Evolutionary conservation across 2,329 filamentous ascomycete species (phyloP).

Genomic region (Scedosporium boydii): DNA sequence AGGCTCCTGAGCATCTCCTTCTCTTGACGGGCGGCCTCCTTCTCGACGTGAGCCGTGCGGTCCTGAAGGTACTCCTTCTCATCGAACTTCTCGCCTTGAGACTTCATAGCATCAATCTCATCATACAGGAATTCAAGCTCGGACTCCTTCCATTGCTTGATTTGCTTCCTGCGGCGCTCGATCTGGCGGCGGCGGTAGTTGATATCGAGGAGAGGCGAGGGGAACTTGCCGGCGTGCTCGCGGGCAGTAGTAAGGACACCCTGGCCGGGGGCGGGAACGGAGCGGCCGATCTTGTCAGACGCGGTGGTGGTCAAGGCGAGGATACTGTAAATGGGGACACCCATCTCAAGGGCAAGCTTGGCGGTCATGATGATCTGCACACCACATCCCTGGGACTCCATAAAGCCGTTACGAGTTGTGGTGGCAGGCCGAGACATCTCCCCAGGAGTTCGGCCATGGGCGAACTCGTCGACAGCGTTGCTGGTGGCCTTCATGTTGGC

Average conservation of each 20-base stretch:
- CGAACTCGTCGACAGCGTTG: conserved; percentile 94
- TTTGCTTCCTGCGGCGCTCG: conserved; percentile 84
- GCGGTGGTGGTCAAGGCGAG: conserved; percentile 89
- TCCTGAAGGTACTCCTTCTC: conserved; percentile 80
- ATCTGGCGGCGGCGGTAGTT: conserved; percentile 95
- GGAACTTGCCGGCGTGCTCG: conserved; percentile 84
- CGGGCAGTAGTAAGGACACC: conserved; percentile 94
- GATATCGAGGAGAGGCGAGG: conserved; percentile 91
- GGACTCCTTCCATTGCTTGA: conserved; percentile 93
- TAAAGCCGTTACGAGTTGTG: conserved; percentile 94
- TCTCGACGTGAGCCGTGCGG: conserved; percentile 77
- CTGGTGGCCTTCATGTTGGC: conserved; percentile 99
- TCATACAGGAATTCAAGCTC: conserved; percentile 90
- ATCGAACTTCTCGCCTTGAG: conserved; percentile 62
- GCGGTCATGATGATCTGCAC: conserved; percentile 98
- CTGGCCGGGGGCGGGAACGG: conserved; percentile 90
- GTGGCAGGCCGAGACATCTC: conserved; percentile 98
- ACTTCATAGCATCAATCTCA: conserved; percentile 84
- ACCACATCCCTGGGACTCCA: conserved; percentile 98
- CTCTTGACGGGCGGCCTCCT: conserved; percentile 76
- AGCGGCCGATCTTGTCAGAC: conserved; percentile 98
- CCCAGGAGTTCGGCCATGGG: conserved; percentile 84
- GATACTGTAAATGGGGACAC: conserved; percentile 93
- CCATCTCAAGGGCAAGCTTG: conserved; percentile 93
- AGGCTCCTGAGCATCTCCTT: conserved; percentile 87